Base-by-base conservation (phyloP, 1,139 yeast species). In the Suhomyces bribrorum region DNA sequence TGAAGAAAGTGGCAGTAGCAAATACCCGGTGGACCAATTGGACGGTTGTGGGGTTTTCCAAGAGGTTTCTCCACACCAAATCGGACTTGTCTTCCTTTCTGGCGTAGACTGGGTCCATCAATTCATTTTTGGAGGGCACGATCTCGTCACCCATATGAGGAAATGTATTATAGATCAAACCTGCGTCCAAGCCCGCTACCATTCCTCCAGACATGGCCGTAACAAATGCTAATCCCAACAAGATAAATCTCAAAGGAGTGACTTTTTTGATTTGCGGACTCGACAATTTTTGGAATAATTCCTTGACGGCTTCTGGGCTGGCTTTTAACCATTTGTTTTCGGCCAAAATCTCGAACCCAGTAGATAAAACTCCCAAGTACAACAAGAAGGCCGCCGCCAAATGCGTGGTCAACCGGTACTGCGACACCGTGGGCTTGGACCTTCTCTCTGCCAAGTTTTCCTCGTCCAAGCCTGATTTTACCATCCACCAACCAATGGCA, bases 401-500 rank as follows among this genome's bases (percentile, higher is more conserved):
- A 62, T 94, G 98, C 1, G 97, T 83, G 3, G 98, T 90, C 43
- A 94, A 73, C 58, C 98, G 77, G 59, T 94, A 94, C 57, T 87
- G 98, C 5, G 97, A 87, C 2, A 94, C 99, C 0, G 98, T 88
- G 12, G 99, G 99, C 52, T 84, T 86, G 1, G 96, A 82, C 32
- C 78, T 84, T 57, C 96, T 78, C 52, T 86, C 95, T 23, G 77
- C 77, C 41, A 94, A 68, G 54, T 85, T 83, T 36, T 84, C 77
- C 57, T 86, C 85, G 57, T 90, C 95, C 46, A 94, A 75, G 30
- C 99, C 99, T 5, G 96, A 87, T 54, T 86, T 83, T 41, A 94
- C 98, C 99, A 94, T 94, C 99, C 99, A 94, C 98, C 98, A 94
- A 26, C 98, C 98, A 52, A 94, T 85, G 38, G 83, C 84, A 33